Percentiles rank a stretch among this genome's conserved stretches.
phyloP scores from a whole-genome alignment of 2,329 filamentous ascomycete species.

The Pseudonectria foliicola region DNA sequence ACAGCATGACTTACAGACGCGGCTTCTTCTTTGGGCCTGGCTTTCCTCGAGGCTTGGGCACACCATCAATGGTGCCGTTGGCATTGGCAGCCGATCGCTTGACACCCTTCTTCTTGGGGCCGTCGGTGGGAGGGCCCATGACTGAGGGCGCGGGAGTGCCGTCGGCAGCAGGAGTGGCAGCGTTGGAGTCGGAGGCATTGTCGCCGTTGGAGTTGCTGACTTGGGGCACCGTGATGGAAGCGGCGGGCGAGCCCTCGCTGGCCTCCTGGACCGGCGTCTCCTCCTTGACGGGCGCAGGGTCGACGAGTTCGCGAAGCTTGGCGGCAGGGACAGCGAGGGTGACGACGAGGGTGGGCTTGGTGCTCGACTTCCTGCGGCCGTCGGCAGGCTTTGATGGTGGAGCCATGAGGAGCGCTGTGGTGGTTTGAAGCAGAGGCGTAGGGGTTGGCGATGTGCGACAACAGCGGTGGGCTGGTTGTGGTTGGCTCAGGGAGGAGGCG shows the following conservation, averaged over 20 bases:
- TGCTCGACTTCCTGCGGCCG: slow-evolving; percentile 31
- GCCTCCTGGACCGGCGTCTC: slow-evolving; percentile 38
- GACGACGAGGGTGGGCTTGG: slow-evolving; percentile 35
- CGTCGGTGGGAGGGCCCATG: slow-evolving; percentile 56
- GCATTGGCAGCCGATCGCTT: slow-evolving; percentile 61
- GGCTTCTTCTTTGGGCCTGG: slow-evolving; percentile 96
- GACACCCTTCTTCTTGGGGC: slow-evolving; percentile 66
- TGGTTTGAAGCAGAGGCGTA: background rate
- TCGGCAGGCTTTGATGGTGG: slow-evolving; percentile 27
- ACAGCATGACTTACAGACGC: slow-evolving; percentile 63
- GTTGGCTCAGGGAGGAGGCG: slow-evolving; percentile 5
- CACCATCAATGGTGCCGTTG: slow-evolving; percentile 55
- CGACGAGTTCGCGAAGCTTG: slow-evolving; percentile 43
- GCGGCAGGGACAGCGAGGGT: slow-evolving; percentile 46
- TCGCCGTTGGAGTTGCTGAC: slow-evolving; percentile 41
- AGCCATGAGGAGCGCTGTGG: slow-evolving; percentile 24
- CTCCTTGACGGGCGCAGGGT: slow-evolving; percentile 35
- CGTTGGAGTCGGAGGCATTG: slow-evolving; percentile 52
- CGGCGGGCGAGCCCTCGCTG: slow-evolving; percentile 30
- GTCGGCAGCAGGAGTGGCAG: slow-evolving; percentile 49
- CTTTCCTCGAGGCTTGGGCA: slow-evolving; percentile 70
- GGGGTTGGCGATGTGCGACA: background rate
- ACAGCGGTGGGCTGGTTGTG: background rate
- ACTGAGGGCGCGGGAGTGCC: slow-evolving; percentile 47
- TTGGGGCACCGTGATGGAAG: slow-evolving; percentile 29